Evolutionary conservation across 768 basidiomycete genomes (phyloP).

Genomic region (Calocybe cyanea): DNA sequence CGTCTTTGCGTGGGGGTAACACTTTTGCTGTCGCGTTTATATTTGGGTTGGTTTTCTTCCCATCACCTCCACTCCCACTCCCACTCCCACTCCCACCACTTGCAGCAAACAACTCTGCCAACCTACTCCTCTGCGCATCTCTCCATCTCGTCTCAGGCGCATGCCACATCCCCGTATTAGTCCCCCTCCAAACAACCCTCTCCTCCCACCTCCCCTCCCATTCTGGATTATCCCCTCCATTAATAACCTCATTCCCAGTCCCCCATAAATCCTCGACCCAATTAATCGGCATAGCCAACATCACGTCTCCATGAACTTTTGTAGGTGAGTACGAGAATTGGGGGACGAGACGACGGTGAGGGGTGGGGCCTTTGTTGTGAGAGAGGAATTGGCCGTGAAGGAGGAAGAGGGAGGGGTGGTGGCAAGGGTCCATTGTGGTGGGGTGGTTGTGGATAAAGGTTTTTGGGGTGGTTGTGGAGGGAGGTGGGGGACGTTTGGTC

Average conservation of each 20-base stretch:
- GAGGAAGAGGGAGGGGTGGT: constrained; percentile 33
- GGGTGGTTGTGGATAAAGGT: constrained; percentile 46
- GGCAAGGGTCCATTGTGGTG: constrained; percentile 44
- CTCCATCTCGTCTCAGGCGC: constrained; percentile 36
- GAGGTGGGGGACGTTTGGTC: constrained; percentile 16
- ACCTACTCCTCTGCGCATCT: constrained; percentile 38
- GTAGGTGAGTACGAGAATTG: constrained; percentile 50
- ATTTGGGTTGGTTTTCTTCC: no score
- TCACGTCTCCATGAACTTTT: constrained; percentile 50
- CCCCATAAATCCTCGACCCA: constrained; percentile 32
- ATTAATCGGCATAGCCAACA: constrained; percentile 38
- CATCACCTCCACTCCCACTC: no score
- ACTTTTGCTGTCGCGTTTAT: constrained; percentile 3
- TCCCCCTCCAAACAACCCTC: constrained; percentile 65
- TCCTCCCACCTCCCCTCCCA: constrained; percentile 61
- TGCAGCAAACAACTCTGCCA: constrained; percentile 40
- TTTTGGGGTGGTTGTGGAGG: constrained; percentile 23
- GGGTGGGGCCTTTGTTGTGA: constrained; percentile 39
- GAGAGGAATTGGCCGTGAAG: constrained; percentile 51
- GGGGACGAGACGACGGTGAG: constrained; percentile 39
- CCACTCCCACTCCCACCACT: no score
- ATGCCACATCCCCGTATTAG: constrained; percentile 63
- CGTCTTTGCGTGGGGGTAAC: no score
- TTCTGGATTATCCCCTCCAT: constrained; percentile 40
- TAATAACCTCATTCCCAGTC: no score